Percentiles rank a stretch among this genome's conserved stretches.
Evolutionary conservation across 306 rosid species (phyloP).

Genomic region (Ceratonia siliqua): DNA sequence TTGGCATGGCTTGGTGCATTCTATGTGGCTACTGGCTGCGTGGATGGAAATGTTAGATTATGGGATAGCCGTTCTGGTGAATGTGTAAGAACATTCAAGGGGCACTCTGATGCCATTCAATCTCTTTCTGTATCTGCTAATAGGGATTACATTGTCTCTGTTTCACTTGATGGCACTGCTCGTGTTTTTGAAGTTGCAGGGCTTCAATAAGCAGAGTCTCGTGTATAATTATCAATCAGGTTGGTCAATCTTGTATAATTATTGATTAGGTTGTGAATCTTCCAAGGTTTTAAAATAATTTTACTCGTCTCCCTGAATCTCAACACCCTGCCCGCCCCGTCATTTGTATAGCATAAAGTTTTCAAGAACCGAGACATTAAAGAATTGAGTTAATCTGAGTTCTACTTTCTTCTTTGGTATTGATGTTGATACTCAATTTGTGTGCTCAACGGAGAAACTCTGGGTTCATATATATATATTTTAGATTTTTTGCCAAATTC

Average conservation of each 20-base stretch:
- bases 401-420: not conserved
- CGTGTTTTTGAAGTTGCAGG: conserved; percentile 74
- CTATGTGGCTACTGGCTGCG: conserved; percentile 71
- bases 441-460: not conserved
- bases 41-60: conserved; percentile 70
- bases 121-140: conserved; percentile 66
- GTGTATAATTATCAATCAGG: not conserved
- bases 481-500: too few species aligned
- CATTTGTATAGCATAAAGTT: too few species aligned
- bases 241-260: not conserved
- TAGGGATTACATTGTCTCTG: conserved; percentile 70
- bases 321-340: not conserved
- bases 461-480: too few species aligned
- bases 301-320: not conserved
- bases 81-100: conserved; percentile 66
- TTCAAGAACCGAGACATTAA: not conserved
- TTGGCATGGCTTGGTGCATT: conserved; percentile 77
- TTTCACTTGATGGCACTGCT: conserved; percentile 73
- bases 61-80: conserved; percentile 89
- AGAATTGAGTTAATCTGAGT: too few species aligned
- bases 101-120: conserved; percentile 67
- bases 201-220: conserved; percentile 34
- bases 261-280: not conserved
- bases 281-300: not conserved
- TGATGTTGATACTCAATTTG: not conserved